Percentiles rank a stretch among this genome's conserved stretches.
These are phyloP conservation scores for Arabidopsis suecica DNA, from an alignment of 345 rosid species.

Conservation along the genomic window DNA sequence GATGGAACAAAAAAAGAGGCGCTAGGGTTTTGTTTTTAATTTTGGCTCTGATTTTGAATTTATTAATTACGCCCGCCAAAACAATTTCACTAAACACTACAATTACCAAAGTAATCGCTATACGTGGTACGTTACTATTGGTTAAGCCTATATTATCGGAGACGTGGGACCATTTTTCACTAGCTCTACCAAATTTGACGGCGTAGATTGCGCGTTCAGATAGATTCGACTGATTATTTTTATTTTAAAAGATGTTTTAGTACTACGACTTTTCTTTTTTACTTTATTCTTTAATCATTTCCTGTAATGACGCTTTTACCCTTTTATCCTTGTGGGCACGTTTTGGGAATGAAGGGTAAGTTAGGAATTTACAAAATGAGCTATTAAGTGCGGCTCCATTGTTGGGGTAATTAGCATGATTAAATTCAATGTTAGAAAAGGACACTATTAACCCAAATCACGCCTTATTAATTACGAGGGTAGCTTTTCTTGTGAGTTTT, in stretches of 20 bases:
- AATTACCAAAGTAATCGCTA: conserved; percentile 6
- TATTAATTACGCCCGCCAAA: conserved; percentile 74
- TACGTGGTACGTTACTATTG: conserved; percentile 52
- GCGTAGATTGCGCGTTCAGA: conserved; percentile 48
- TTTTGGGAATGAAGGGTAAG: conserved; percentile 1
- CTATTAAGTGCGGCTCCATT: conserved; percentile 5
- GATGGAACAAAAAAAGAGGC: conserved; percentile 28
- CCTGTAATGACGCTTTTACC: background rate
- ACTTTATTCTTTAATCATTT: background rate
- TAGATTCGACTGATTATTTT: conserved; percentile 5
- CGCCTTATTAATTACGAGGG: conserved; percentile 42
- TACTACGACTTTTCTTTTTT: background rate
- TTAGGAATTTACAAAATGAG: background rate
- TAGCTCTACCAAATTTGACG: conserved; percentile 40
- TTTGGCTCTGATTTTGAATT: conserved; percentile 56
- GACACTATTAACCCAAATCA: conserved; percentile 50
- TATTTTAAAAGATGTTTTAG: background rate
- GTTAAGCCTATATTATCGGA: background rate
- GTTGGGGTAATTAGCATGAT: conserved; percentile 43
- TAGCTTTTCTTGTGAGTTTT: conserved; percentile 38
- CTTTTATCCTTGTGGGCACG: background rate
- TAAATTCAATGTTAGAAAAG: conserved; percentile 39
- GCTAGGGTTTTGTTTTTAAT: conserved; percentile 63
- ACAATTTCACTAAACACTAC: conserved; percentile 27
- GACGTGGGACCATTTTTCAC: conserved; percentile 32